A percentile compares a stretch with the other conserved stretches of the same genome.
Evolutionary conservation across 306 rosid species (phyloP).

Genomic region (Lupinus albus): DNA sequence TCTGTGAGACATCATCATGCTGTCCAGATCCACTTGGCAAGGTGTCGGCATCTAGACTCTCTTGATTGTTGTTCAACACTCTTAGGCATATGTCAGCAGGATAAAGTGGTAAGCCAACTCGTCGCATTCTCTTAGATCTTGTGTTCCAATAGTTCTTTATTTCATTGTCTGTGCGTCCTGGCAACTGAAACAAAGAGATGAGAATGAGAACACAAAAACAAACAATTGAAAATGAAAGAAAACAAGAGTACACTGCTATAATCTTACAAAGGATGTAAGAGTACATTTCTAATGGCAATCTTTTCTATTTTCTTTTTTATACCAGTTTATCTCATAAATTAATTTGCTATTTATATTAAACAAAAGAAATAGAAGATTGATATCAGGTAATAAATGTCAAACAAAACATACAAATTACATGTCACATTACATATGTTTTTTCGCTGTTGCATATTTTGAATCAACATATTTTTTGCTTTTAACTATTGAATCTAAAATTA

Average conservation of each 20-base stretch:
- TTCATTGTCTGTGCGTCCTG: constrained; percentile 90
- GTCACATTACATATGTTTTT: neutral
- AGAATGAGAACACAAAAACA: neutral
- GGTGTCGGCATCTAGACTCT: constrained; percentile 41
- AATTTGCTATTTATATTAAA: neutral
- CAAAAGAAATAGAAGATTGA: neutral
- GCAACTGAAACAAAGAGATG: constrained; percentile 55
- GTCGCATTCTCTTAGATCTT: constrained; percentile 63
- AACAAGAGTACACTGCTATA: neutral
- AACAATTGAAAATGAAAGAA: neutral
- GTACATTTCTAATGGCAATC: neutral
- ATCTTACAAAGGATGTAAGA: neutral
- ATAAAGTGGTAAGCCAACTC: constrained; percentile 71
- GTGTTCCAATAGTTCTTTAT: constrained; percentile 90
- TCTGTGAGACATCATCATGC: constrained; percentile 46
- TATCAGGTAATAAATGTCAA: constrained; percentile 1
- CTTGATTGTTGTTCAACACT: constrained; percentile 49
- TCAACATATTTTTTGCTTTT: constrained; percentile 1
- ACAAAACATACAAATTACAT: neutral
- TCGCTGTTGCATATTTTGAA: neutral
- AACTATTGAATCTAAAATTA: neutral
- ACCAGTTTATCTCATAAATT: neutral
- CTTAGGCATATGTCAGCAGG: constrained; percentile 58
- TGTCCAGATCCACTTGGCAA: constrained; percentile 42
- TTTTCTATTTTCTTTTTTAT: neutral